Base-by-base conservation (phyloP, 2,329 filamentous ascomycete genomes). In the Diaporthe caulivora region DNA sequence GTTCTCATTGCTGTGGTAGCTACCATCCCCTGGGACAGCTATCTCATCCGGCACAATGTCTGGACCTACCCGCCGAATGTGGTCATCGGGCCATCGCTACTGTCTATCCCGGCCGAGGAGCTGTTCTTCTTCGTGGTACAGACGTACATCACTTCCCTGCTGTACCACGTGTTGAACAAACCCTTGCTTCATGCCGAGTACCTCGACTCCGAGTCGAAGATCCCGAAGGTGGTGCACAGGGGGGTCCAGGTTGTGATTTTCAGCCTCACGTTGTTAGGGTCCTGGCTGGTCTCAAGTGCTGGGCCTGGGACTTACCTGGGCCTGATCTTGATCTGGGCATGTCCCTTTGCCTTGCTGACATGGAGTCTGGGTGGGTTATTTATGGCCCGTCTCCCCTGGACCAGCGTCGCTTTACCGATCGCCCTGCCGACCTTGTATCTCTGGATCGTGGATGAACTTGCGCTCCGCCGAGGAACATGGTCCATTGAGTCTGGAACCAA, bases 71-170 rank as follows among this genome's bases (percentile, higher is more conserved):
- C 93, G 1, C 82, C 86, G 15, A 84, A 90, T 78, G 92, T 89
- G 26, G 88, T 94, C 42, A 78, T 92, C 47, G 93, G 93, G 0
- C 86, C 86, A 0, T 91, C 86, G 1, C 79, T 94, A 21, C 89
- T 89, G 77, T 84, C 85, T n/a, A 93, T 95, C 24, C 93, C 93
- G 0, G 80, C 87, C 6, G 93, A 95, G 78, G 93, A 95, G 80
- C 82, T 94, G 6, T 94, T 94, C 82, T 95, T 95, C 86, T 95
- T 95, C 80, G 82, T 93, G 26, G 89, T 95, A 31, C 93, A 95
- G 82, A 94, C 93, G 1, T 94, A 93, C 81, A 93, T 90, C 78
- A 94, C 92, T 0, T 87, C 90, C 0, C 82, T 94, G 65, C 80
- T 95, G 11, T 95, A 94, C 78, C 85, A 93, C 13, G 81, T 94